phyloP scores from a whole-genome alignment of 306 rosid species.

The Fragaria iinumae region DNA sequence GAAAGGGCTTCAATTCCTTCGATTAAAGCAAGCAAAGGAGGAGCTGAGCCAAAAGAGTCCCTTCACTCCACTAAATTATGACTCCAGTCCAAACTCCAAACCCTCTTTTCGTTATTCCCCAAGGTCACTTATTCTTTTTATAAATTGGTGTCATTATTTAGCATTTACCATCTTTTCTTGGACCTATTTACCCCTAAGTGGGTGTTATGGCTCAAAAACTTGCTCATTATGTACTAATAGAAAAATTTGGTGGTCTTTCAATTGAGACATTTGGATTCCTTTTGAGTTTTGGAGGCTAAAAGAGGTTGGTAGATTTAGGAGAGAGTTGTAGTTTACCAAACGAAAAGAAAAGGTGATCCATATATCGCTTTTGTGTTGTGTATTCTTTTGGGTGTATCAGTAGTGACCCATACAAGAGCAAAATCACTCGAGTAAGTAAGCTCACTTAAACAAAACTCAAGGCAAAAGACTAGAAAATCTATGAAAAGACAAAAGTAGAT shows the following conservation, averaged over 20 bases:
- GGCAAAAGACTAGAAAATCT: neutral
- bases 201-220: neutral
- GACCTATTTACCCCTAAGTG: conserved; percentile 11
- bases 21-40: conserved; percentile 36
- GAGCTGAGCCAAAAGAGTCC: neutral
- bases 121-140: conserved; percentile 26
- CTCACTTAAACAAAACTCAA: neutral
- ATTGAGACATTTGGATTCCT: neutral
- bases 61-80: conserved; percentile 7
- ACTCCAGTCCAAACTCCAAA: conserved; percentile 14
- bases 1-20: conserved; percentile 36
- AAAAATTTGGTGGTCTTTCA: conserved; percentile 10
- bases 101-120: conserved; percentile 32
- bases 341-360: neutral
- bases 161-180: neutral
- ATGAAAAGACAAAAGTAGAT: neutral
- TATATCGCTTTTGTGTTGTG: neutral
- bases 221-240: neutral
- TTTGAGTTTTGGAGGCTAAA: neutral
- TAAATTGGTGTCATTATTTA: neutral
- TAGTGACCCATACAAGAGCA: neutral
- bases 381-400: neutral
- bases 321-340: conserved; percentile 20
- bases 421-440: neutral
- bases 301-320: neutral